Evolutionary conservation across 192 early-diverging fungal genomes (phyloP).

Genomic region (Backusella parvicylindrica): DNA sequence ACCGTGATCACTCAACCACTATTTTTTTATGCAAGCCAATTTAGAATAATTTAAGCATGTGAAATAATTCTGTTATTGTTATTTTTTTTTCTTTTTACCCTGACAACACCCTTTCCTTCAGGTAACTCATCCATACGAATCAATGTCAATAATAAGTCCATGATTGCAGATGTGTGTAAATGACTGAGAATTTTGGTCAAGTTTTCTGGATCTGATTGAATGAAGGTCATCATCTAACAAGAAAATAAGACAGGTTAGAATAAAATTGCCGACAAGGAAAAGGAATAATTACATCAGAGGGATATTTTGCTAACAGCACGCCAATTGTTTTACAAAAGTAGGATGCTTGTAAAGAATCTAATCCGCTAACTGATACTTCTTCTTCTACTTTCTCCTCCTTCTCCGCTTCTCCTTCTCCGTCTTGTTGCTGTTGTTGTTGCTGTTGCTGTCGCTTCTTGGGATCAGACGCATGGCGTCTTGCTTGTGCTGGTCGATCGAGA

Average conservation of each 20-base stretch:
- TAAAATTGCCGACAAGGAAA: background rate
- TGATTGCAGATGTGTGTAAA: slow-evolving; percentile 82
- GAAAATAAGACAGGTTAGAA: background rate
- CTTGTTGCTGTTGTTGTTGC: too few relatives aligned
- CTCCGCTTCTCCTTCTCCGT: too few relatives aligned
- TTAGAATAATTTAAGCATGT: slow-evolving; percentile 4
- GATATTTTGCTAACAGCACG: slow-evolving; percentile 85
- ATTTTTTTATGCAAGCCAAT: slow-evolving; percentile 1
- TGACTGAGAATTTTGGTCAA: slow-evolving; percentile 78
- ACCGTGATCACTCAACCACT: slow-evolving; percentile 85
- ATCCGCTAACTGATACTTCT: background rate
- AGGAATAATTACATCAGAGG: slow-evolving; percentile 60
- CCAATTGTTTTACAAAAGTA: slow-evolving; percentile 92
- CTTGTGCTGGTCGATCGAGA: slow-evolving; percentile 68
- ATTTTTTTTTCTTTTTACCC: slow-evolving; percentile 45
- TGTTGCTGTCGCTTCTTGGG: background rate
- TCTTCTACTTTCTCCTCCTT: background rate
- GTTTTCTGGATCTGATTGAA: slow-evolving; percentile 73
- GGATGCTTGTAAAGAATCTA: slow-evolving; percentile 80
- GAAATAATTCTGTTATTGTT: background rate
- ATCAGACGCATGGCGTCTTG: slow-evolving; percentile 4
- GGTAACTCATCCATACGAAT: slow-evolving; percentile 90
- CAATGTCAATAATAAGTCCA: slow-evolving; percentile 89
- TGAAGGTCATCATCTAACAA: slow-evolving; percentile 78
- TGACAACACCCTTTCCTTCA: slow-evolving; percentile 80